A percentile compares a stretch with the other conserved stretches of the same genome.
These are phyloP conservation scores for Capsicum rhomboideum DNA, from an alignment of 257 asterid genomes.

Conservation along the genomic window DNA sequence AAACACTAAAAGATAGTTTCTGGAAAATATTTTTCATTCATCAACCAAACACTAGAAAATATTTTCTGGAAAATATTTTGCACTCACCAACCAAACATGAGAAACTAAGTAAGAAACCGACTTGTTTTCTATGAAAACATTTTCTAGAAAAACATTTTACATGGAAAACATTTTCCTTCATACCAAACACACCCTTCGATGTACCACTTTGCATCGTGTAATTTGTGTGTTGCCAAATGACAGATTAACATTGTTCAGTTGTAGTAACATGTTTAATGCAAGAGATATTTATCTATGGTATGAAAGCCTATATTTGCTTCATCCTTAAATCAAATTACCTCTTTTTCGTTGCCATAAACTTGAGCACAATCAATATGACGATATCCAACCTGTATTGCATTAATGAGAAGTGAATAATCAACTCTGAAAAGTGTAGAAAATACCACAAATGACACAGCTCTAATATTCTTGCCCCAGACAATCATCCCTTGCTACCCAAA, in stretches of 20 bases:
- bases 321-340: constrained; percentile 3
- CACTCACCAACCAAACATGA: too few relatives aligned
- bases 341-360: constrained; percentile 22
- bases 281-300: background rate
- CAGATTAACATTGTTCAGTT: background rate
- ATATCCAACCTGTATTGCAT: constrained; percentile 15
- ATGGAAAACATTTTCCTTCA: too few relatives aligned
- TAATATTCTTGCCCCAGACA: background rate
- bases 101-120: too few relatives aligned
- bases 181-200: background rate
- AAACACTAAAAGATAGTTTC: too few relatives aligned
- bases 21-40: too few relatives aligned
- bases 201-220: background rate
- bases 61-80: too few relatives aligned
- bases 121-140: too few relatives aligned
- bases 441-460: background rate
- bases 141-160: too few relatives aligned
- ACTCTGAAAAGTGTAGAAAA: background rate
- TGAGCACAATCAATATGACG: constrained; percentile 25
- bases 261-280: background rate
- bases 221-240: background rate
- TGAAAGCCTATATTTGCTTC: background rate
- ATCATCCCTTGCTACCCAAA: background rate
- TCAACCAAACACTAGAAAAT: too few relatives aligned
- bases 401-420: background rate